phyloP scores from a whole-genome alignment of 495 filamentous ascomycete genomes.

The Aspergillus heteromorphus region DNA sequence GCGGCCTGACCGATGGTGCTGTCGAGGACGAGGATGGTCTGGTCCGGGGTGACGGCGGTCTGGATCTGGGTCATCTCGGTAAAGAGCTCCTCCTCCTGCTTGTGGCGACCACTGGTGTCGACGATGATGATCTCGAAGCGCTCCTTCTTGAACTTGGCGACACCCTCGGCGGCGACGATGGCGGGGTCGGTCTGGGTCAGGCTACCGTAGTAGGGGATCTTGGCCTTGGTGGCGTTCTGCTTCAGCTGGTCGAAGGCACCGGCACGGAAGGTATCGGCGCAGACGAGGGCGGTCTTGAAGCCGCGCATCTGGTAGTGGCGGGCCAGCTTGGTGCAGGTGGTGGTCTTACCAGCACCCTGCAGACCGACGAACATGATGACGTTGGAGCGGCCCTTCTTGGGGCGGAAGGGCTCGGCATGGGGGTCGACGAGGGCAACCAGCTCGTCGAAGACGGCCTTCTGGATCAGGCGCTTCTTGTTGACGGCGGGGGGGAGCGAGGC shows the following conservation, averaged over 20 bases:
- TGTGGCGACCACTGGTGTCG: constrained; percentile 89
- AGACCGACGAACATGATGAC: constrained; percentile 99
- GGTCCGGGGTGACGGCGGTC: constrained; percentile 81
- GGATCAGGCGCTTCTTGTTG: constrained; percentile 97
- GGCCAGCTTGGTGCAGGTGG: constrained; percentile 95
- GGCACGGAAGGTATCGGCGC: constrained; percentile 96
- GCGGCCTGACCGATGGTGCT: constrained; percentile 93
- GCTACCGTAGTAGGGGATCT: constrained; percentile 97
- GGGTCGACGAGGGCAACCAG: constrained; percentile 93
- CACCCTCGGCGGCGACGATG: constrained; percentile 85
- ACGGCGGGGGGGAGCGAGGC: constrained; percentile 78
- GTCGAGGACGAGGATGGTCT: constrained; percentile 98
- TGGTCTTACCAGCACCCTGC: constrained; percentile 96
- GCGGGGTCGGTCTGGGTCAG: constrained; percentile 95
- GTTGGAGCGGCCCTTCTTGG: constrained; percentile 92
- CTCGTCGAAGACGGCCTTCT: constrained; percentile 97
- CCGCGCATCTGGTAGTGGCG: constrained; percentile 91
- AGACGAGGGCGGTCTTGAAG: constrained; percentile 92
- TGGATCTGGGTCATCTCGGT: constrained; percentile 99
- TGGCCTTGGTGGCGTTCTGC: constrained; percentile 97
- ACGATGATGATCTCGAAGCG: constrained; percentile 98
- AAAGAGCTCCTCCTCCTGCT: constrained; percentile 92
- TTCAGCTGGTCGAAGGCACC: constrained; percentile 98
- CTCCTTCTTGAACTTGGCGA: constrained; percentile 99
- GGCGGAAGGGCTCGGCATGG: constrained; percentile 91